Base-by-base conservation (phyloP, 2,329 filamentous ascomycete species). In the Cladosporium sp. region DNA sequence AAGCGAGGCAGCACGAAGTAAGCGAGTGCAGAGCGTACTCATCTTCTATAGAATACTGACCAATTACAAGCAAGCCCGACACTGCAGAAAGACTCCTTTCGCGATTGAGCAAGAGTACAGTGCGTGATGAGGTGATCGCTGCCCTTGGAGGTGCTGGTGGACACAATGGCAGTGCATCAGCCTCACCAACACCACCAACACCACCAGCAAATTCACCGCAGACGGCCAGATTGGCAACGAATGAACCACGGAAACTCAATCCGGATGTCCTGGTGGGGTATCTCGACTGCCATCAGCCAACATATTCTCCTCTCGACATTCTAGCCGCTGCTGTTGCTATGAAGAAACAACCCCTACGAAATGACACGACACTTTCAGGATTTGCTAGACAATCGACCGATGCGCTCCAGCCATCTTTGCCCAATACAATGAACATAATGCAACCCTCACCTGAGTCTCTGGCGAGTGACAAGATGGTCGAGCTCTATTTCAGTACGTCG, bases 1-100 rank as follows among this genome's bases (percentile, higher is more conserved):
- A 56, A 56, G 17, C 54, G 54, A 28, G 54, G 54, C 11, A 56
- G 54, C 34, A 56, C 54, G 12, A 56, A 56, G 54, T 56, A 47
- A 11, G 39, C 9, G 9, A 19, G 5, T 19, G 30, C 20, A 19
- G 14, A 43, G 5, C n/a, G 5, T 20, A 3, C 3, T 20, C 51
- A 39, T 5, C 20, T n/a, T 14, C 1, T 6, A 4, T 8, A 7
- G 30, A 25, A 38, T 17, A 12, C 39, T 55, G 17, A 55, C 38
- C 30, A 5, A 15, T 15, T 28, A 6, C 20, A n/a, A 56, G 54
- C 36, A 56, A 56, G n/a, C 54, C 54, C 34, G 54, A 56, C 20
- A 56, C 54, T 3, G 54, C 34, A 3, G 54, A 56, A 12, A 56
- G 47, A 19, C 12, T 56, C 8, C 36, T 56, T 3, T 56, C 54